Percentiles rank a stretch among this genome's conserved stretches.
phyloP scores from a whole-genome alignment of 2,329 filamentous ascomycete genomes.

The Colletotrichum theobromicola region DNA sequence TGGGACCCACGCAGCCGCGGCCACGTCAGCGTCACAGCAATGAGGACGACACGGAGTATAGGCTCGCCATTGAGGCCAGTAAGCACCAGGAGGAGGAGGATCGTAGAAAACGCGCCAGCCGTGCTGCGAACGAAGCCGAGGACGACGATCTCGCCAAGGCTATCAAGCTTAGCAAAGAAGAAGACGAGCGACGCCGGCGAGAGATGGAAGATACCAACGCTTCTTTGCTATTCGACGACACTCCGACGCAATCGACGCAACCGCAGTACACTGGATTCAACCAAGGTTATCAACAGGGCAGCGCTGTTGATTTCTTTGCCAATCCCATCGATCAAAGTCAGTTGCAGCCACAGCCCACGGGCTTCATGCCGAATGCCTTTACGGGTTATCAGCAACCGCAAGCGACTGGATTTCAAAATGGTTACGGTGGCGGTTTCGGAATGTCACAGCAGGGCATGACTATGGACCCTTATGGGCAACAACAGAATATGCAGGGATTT shows the following conservation, averaged over 20 bases:
- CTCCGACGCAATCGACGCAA: constrained; percentile 56
- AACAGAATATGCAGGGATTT: constrained; percentile 48
- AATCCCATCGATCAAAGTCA: constrained; percentile 86
- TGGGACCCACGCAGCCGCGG: constrained; percentile 36
- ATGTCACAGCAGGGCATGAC: constrained; percentile 67
- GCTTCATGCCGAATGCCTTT: constrained; percentile 65
- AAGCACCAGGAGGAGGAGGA: constrained; percentile 96
- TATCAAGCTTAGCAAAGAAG: constrained; percentile 91
- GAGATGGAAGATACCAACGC: constrained; percentile 89
- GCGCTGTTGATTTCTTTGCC: constrained; percentile 94
- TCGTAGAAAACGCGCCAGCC: constrained; percentile 71
- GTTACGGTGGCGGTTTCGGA: constrained; percentile 68
- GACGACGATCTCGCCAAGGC: constrained; percentile 95
- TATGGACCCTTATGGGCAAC: constrained; percentile 73
- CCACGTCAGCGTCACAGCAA: constrained; percentile 54
- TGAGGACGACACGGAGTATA: constrained; percentile 89
- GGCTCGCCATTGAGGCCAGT: constrained; percentile 90
- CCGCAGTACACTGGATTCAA: constrained; percentile 89
- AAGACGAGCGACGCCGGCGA: constrained; percentile 86
- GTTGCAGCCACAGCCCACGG: constrained; percentile 80
- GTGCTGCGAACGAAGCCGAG: constrained; percentile 55
- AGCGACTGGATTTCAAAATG: constrained; percentile 63
- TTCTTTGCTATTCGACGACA: constrained; percentile 87
- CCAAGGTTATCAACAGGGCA: constrained; percentile 96
- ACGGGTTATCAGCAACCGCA: constrained; percentile 50